Evolutionary conservation across 2,329 filamentous ascomycete genomes (phyloP), one percentile per base, ranked within the genome.

Genomic region (Claviceps cyperi): DNA sequence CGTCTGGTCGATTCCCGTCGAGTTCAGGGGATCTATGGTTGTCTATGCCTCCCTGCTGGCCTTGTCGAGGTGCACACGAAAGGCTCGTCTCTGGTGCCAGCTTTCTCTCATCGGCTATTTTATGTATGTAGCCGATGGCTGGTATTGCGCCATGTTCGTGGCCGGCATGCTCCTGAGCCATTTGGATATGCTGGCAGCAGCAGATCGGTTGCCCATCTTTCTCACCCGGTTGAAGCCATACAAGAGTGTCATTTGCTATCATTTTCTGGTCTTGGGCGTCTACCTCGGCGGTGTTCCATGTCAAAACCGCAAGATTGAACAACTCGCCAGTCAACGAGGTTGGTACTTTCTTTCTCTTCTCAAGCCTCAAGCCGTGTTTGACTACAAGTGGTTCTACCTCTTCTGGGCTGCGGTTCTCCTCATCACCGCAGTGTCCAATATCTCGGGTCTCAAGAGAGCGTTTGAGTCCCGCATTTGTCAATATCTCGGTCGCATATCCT

Each of bases 371-470:
- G 80, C 80, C 1, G 76, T 81, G 11, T 82, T 71, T 55, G 78
- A 83, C 59, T 74, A 72, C 59, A 84, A 83, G 62, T 84, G 79
- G 79, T 83, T 83, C 63, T 84, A 73, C 59, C 70, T 84, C 2
- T 81, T 81, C 59, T 77, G 73, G 67, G 80, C 78, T 0, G 71
- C 80, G 1, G 66, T 69, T 22, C 69, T 81, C 48, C 60, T 81
- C 0, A 72, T 86, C 0, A 66, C 74, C 1, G 69, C 73, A 0
- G 66, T 78, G 2, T 75, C 76, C 6, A 75, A 75, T n/a, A 70
- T 84, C n/a, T 57, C 64, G 4, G 76, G 72, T 72, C 66, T 83
- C 15, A 76, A 73, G 61, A 54, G 63, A 2, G 77, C 81, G 58
- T 82, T 83, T 56, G 79, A 81, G 60, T 68, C 66, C 0, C 66